Percentiles rank a stretch among this genome's conserved stretches.
Evolutionary conservation across 108 stramenopile genomes (phyloP).

Genomic region (Fistulifera pelliculosa): DNA sequence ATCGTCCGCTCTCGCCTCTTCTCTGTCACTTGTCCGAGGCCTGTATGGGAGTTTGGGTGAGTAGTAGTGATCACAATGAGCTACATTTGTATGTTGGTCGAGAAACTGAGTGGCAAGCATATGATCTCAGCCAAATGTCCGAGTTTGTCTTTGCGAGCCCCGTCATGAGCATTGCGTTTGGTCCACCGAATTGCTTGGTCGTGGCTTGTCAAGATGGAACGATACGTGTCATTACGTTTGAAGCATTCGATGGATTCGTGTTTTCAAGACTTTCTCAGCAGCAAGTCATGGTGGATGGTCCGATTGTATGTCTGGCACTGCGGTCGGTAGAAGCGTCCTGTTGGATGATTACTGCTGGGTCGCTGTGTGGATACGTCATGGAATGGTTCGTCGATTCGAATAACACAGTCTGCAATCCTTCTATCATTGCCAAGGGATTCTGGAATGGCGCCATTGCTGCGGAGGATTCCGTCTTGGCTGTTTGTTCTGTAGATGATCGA

Average conservation of each 20-base stretch:
- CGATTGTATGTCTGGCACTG: slow-evolving; percentile 16
- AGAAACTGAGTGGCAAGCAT: background rate
- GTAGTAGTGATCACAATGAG: background rate
- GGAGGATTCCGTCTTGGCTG: slow-evolving; percentile 41
- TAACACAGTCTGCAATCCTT: slow-evolving; percentile 16
- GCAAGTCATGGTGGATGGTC: slow-evolving; percentile 36
- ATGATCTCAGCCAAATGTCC: background rate
- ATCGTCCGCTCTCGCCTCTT: too few relatives aligned
- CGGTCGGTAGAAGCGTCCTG: background rate
- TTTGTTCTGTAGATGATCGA: slow-evolving; percentile 15
- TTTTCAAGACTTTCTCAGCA: slow-evolving; percentile 15
- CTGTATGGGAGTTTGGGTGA: background rate
- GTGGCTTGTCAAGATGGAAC: slow-evolving; percentile 44
- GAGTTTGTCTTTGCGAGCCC: background rate
- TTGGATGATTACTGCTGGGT: slow-evolving; percentile 24
- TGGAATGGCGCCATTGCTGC: background rate
- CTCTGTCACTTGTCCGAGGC: too few relatives aligned
- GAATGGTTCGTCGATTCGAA: slow-evolving; percentile 7
- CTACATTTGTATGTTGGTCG: background rate
- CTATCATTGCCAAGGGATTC: slow-evolving; percentile 31
- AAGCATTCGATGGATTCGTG: background rate
- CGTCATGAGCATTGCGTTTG: background rate
- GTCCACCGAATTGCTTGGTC: slow-evolving; percentile 11
- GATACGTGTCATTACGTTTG: slow-evolving; percentile 23
- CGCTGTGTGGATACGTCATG: slow-evolving; percentile 43